A percentile compares a stretch with the other conserved stretches of the same genome.
These are phyloP conservation scores for Yamadazyma membranifaciens DNA, from an alignment of 1,139 yeast genomes.

Conservation along the genomic window DNA sequence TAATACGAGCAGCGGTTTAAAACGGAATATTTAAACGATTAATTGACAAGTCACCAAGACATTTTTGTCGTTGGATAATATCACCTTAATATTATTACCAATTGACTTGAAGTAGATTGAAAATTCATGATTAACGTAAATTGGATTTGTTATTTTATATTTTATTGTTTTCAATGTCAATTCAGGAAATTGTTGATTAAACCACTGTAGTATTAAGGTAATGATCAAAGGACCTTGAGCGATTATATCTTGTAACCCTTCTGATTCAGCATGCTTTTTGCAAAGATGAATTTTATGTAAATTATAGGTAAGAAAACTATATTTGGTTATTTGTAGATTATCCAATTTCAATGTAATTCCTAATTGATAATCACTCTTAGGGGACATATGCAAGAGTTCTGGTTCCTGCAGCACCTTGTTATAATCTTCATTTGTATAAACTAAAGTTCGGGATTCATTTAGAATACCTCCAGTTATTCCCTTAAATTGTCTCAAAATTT, in stretches of 20 bases:
- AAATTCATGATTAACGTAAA: conserved; percentile 5
- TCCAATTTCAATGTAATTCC: neutral
- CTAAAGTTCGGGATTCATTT: conserved; percentile 31
- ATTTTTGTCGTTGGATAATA: neutral
- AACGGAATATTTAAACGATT: neutral
- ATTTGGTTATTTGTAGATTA: conserved; percentile 29
- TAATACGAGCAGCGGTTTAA: neutral
- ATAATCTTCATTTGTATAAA: conserved; percentile 31
- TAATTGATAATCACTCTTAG: neutral
- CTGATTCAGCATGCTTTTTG: conserved; percentile 50
- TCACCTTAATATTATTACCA: neutral
- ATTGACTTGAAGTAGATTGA: neutral
- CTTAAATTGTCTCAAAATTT: conserved; percentile 38
- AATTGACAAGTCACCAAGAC: neutral
- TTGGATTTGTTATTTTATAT: conserved; percentile 52
- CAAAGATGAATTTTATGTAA: conserved; percentile 83
- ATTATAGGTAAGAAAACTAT: conserved; percentile 74
- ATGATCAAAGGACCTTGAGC: conserved; percentile 84
- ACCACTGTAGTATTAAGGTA: conserved; percentile 56
- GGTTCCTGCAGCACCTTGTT: neutral
- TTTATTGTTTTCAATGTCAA: conserved; percentile 25
- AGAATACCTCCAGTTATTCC: conserved; percentile 14
- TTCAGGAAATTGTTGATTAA: conserved; percentile 20
- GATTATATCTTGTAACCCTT: conserved; percentile 59
- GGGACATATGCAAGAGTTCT: neutral